phyloP scores from a whole-genome alignment of 2,329 filamentous ascomycete genomes.

The Pseudogymnoascus sp. region DNA sequence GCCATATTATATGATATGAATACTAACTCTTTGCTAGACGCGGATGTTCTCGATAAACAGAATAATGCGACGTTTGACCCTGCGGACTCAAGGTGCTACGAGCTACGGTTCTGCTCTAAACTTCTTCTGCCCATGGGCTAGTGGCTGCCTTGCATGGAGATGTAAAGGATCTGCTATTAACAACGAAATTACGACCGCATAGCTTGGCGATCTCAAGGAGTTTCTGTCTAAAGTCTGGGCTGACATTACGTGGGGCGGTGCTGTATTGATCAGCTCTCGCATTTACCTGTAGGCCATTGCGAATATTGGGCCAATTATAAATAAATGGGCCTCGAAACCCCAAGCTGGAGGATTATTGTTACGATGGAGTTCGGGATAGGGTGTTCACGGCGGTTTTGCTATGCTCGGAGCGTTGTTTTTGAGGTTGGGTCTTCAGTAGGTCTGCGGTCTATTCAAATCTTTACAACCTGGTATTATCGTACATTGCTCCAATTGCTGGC shows the following conservation, averaged over 20 bases:
- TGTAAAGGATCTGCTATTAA: not conserved
- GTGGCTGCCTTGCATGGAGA: not conserved
- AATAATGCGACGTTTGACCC: slow-evolving; percentile 24
- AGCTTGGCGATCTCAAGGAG: not conserved
- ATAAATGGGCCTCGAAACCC: not conserved
- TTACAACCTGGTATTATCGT: not conserved
- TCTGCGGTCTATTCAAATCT: not conserved
- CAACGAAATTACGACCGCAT: not conserved
- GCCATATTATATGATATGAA: not conserved
- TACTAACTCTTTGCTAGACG: slow-evolving; percentile 19
- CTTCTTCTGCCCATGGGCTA: slow-evolving; percentile 32
- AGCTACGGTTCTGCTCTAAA: slow-evolving; percentile 43
- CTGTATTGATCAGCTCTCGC: not conserved
- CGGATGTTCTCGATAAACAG: slow-evolving; percentile 27
- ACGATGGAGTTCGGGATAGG: not conserved
- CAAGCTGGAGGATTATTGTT: not conserved
- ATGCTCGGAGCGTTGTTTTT: not conserved
- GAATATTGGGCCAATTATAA: not conserved
- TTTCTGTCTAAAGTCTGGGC: not conserved
- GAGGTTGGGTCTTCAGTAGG: not conserved
- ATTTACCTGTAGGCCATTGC: not conserved
- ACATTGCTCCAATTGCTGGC: not conserved
- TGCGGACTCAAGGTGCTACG: slow-evolving; percentile 40
- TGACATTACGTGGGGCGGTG: not conserved
- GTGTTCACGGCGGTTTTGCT: not conserved